These are phyloP conservation scores for Arachis stenosperma DNA, from an alignment of 306 rosid species.

Conservation along the genomic window DNA sequence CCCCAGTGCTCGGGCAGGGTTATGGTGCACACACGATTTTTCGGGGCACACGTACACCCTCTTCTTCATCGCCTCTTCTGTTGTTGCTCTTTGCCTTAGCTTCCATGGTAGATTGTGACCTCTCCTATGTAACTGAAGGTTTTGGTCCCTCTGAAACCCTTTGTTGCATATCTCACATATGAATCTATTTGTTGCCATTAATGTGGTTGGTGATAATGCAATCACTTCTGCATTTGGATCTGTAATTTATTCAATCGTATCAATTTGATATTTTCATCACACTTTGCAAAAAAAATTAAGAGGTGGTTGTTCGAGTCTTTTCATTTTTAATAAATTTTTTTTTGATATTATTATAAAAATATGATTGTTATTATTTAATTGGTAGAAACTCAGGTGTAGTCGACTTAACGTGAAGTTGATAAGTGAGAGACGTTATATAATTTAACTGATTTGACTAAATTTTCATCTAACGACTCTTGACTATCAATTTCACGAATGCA, in stretches of 20 bases:
- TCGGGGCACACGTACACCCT: conserved; percentile 80
- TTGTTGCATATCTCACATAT: conserved; percentile 83
- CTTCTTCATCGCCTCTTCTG: conserved; percentile 52
- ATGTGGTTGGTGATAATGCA: conserved; percentile 71
- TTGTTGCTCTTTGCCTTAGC: conserved; percentile 59
- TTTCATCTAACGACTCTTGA: too few species aligned
- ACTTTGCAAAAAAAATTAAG: too few species aligned
- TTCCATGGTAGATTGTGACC: conserved; percentile 92
- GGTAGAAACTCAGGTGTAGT: too few species aligned
- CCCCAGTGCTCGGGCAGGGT: conserved; percentile 73
- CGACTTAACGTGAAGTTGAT: too few species aligned
- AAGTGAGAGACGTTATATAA: too few species aligned
- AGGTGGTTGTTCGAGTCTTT: too few species aligned
- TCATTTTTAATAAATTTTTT: too few species aligned
- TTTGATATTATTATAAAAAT: too few species aligned
- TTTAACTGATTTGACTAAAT: too few species aligned
- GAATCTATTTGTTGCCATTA: conserved; percentile 79
- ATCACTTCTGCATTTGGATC: conserved; percentile 85
- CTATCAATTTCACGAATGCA: too few species aligned
- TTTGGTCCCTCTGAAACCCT: conserved; percentile 84
- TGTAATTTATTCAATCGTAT: conserved; percentile 7
- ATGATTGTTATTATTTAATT: too few species aligned
- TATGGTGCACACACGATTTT: conserved; percentile 67
- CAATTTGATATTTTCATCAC: too few species aligned
- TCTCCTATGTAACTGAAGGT: conserved; percentile 76